Base-by-base conservation (phyloP, 306 rosid genomes). In the Gastrolobium bilobum region DNA sequence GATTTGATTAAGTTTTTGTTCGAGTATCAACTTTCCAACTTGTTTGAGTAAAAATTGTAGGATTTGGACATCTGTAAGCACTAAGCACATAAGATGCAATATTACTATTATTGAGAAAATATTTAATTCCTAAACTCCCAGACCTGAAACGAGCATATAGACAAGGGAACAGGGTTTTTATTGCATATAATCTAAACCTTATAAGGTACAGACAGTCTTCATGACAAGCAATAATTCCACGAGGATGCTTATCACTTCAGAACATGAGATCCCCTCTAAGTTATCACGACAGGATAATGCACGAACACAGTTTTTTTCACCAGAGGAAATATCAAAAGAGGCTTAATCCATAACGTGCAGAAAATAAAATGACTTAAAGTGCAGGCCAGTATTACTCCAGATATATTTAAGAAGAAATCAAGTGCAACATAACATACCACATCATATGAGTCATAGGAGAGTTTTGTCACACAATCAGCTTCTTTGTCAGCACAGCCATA, bases 361-460 rank as follows among this genome's bases (percentile, higher is more conserved):
- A 65, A 61, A 62, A 9, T 4, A 66, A 62, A 30, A 9, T 2
- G 30, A 54, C 42, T 11, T 31, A 39, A 51, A 59, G 57, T 66
- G 80, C 64, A 63, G 26, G 34, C 29, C 7, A 62, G 30, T 52
- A 56, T 42, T 26, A 69, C 52, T 44, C 62, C 48, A 63, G 51
- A 69, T 57, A 70, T 1, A 7, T 7, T 14, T 60, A 33, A 59
- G 43, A 65, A 8, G 62, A 79, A 76, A 68, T 50, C 51, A 31
- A 60, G 14, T 11, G 51, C 38, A 79, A 50, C 74, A 69, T 42
- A 66, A 66, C 88, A 71, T 88, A 96, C 99, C 98, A 88, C 87
- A 74, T 96, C 99, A 78, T 83, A 91, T 2, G 99, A 87, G 83
- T 93, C 89, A 80, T 80, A 93, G 82, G 87, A 83, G 56, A 96